Base-by-base conservation (phyloP, 257 asterid genomes). In the Fraxinus anomala region DNA sequence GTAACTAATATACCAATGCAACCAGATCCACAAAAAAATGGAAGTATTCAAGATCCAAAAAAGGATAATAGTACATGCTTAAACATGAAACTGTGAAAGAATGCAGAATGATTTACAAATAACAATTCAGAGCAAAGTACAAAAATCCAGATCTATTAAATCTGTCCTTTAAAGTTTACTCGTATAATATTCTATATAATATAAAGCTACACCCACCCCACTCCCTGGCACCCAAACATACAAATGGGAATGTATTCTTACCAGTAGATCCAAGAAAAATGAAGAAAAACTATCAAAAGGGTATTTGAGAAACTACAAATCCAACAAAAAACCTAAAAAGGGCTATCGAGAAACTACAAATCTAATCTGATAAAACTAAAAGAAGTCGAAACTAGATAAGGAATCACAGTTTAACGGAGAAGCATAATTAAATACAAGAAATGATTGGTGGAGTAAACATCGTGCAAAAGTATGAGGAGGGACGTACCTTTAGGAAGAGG, bases 401-500 rank as follows among this genome's bases (percentile, higher is more conserved):
- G 44, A 47, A 13, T 13, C 51, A 68, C 11, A 28, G 63, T 16
- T 16, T 39, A 17, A 21, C 49, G 23, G 26, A 9, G 31, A 61
- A 61, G 33, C 33, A 61, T 7, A 9, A 61, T 51, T 6, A 34
- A 54, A 63, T 65, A 7, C 6, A 31, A n/a, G 69, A 80, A 21
- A 44, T 68, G 56, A 70, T 24, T 56, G 23, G 34, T 37, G 28
- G 33, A 61, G 1, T 61, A 11, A 61, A 61, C 24, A 23, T 23
- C 68, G 17, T 10, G 33, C 14, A 61, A 31, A 37, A 75, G 68
- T 68, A 65, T 33, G 70, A 76, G 81, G 86, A 61, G 33, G 68
- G 5, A 33, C 68, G 68, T 73, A 85, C 84, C 82, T 74, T 23
- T 76, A 74, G 84, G 82, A 11, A 47, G 74, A 54, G 61, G 44